Evolutionary conservation across 2,329 filamentous ascomycete species (phyloP).

Genomic region (Colletotrichum shisoi): DNA sequence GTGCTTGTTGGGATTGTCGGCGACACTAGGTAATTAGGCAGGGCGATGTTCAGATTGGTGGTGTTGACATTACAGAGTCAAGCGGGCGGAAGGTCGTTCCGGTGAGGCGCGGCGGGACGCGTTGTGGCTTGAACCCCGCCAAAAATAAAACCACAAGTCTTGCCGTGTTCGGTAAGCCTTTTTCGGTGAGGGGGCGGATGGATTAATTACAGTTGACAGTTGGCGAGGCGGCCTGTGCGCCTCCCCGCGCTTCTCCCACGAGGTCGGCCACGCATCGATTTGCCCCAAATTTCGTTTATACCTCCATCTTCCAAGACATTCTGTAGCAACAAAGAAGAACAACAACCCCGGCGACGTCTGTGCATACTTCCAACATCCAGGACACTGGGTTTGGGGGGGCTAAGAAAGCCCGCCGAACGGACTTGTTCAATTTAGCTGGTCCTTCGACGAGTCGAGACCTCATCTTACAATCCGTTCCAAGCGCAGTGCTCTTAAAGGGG

Average conservation of each 20-base stretch:
- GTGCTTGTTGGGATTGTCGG: not conserved
- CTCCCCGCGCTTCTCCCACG: not conserved
- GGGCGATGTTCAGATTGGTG: not conserved
- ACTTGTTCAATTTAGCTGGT: not conserved
- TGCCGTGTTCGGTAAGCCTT: not conserved
- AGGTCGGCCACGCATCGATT: not conserved
- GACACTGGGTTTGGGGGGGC: not conserved
- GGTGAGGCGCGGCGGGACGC: constrained; percentile 36
- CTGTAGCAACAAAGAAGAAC: constrained; percentile 4
- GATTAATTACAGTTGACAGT: not conserved
- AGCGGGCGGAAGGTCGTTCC: constrained; percentile 13
- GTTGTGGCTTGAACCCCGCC: constrained; percentile 31
- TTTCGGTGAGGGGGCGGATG: constrained; percentile 19
- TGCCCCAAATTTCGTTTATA: constrained; percentile 1
- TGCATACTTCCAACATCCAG: not conserved
- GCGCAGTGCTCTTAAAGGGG: not conserved
- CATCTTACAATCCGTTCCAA: not conserved
- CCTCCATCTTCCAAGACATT: constrained; percentile 6
- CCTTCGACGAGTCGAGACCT: not conserved
- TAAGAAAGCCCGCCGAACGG: not conserved
- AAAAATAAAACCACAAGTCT: not conserved
- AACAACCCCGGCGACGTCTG: not conserved
- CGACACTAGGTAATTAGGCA: not conserved
- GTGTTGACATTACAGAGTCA: not conserved
- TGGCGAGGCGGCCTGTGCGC: constrained; percentile 19